Conservation (phyloP, 106 monocot species). For the Alisma plantagoaquatica region DNA sequence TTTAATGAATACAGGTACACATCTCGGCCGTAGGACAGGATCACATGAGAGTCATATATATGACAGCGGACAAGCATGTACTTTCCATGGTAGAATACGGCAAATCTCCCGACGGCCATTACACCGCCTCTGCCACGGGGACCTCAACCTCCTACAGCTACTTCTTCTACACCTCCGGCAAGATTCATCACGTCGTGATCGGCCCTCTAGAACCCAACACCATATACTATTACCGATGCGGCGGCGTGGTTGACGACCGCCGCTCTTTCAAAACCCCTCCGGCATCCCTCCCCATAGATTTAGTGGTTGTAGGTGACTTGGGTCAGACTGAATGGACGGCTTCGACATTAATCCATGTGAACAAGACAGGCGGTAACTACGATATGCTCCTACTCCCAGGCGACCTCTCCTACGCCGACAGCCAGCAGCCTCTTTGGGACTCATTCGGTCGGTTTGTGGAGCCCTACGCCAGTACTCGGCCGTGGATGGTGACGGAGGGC, state of each 20-base stretch:
- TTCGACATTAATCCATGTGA: slow-evolving; percentile 50
- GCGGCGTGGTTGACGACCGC: slow-evolving; percentile 20
- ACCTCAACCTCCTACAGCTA: slow-evolving; percentile 48
- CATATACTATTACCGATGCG: slow-evolving; percentile 64
- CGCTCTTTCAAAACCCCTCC: slow-evolving; percentile 73
- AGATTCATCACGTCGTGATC: slow-evolving; percentile 63
- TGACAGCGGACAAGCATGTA: slow-evolving; percentile 44
- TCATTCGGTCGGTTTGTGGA: slow-evolving; percentile 60
- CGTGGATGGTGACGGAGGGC: slow-evolving; percentile 90
- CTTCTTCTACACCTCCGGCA: slow-evolving; percentile 59
- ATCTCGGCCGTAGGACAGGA: slow-evolving; percentile 52
- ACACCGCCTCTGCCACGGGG: slow-evolving; percentile 33
- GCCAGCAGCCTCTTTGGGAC: slow-evolving; percentile 70
- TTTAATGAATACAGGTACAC: slow-evolving; percentile 40
- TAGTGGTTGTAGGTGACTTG: slow-evolving; percentile 65
- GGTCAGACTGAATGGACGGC: slow-evolving; percentile 91
- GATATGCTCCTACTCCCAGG: slow-evolving; percentile 84
- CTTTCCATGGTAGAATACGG: slow-evolving; percentile 68
- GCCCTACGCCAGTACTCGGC: slow-evolving; percentile 39
- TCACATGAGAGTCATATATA: slow-evolving; percentile 56
- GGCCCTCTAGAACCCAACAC: slow-evolving; percentile 55
- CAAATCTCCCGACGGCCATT: slow-evolving; percentile 23
- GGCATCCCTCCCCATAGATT: slow-evolving; percentile 47
- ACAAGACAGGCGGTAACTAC: slow-evolving; percentile 25
- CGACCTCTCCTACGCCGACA: slow-evolving; percentile 84